Base-by-base conservation (phyloP, 768 basidiomycete genomes). In the Leccinum barrowsii region DNA sequence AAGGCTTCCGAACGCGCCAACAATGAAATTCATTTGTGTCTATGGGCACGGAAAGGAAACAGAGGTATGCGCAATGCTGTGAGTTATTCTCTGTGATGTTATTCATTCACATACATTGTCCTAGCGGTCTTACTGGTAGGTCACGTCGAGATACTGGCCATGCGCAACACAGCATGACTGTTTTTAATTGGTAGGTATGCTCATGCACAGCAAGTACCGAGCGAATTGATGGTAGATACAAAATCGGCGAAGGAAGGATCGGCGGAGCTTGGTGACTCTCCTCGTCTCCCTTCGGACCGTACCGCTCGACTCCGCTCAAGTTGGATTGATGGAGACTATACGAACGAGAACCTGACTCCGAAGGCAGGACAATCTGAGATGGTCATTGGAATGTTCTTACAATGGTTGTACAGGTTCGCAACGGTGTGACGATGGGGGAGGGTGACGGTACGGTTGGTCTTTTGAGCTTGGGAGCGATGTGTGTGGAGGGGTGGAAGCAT, bases 11-110 rank as follows among this genome's bases (percentile, higher is more conserved):
- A 74, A 85, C 50, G 97, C 97, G 0, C 94, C 96, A 1, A 89
- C 87, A 5, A 89, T 97, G 86, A 92, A 88, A 68, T 86, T 96
- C 28, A 90, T 87, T 71, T 98, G 95, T 62, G 83, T 94, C 2
- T 98, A 98, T 75, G 96, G 96, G 0, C 88, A 92, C 63, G 96
- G 96, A 19, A 98, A 98, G 69, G 90, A 94, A 65, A 99, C 94
- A 0, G 94, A 97, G 82, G 90, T 85, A 40, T 48, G 24, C 10
- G 7, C 49, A 56, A 54, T 57, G 42, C 57, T 52, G 49, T 59
- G 56, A n/a, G 17, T 15, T 7, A 34, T 49, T 47, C 13, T 19
- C n/a, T n/a, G 30, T 24, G 22, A 37, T 50, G 48, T 40, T 34
- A 51, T 54, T 58, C 40, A 57, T 22, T 22, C 5, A 24, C 13